Evolutionary conservation across 345 rosid species (phyloP), one percentile per base, ranked within the genome.

Genomic region (Camelina sativa): DNA sequence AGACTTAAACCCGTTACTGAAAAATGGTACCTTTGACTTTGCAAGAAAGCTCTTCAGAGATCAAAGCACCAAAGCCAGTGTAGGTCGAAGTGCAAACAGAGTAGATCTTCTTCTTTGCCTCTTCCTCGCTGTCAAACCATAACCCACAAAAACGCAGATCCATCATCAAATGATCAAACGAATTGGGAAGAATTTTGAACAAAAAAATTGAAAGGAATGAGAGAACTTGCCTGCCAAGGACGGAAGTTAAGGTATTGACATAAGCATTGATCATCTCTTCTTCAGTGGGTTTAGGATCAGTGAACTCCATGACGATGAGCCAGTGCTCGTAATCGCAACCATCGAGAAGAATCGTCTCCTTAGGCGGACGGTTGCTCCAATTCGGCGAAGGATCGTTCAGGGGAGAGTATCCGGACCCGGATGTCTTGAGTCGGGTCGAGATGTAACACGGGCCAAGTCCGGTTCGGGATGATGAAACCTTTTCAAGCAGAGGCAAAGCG

Each of bases 281-380:
- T 79, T 95, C 99, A 3, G 86, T 56, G 52, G 93, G 97, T 79
- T 86, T 92, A 3, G 97, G 87, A 65, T 90, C 94, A 13, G 73
- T 70, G 73, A 92, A 95, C 84, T 95, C 99, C 98, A 95, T 81
- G 61, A 92, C 94, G 25, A 92, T 86, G 63, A 95, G 96, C 97
- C 99, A 95, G 62, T 92, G 99, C 81, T 89, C 93, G 71, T 86
- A 92, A 70, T 95, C 99, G 60, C 99, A 95, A 23, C 97, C 97
- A 57, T 92, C 99, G 2, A 95, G 92, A 52, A 92, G 84, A 64
- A 92, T 90, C 23, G 97, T 87, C 81, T 95, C 97, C 58, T 92
- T 92, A 0, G 99, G 96, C 0, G 97, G 93, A 13, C 97, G 97
- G 76, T 87, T 90, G 87, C 89, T 88, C 92, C 93, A 95, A 77